These are phyloP conservation scores for Grigorovia transvaalensis DNA, from an alignment of 805 yeast genomes.

Conservation along the genomic window DNA sequence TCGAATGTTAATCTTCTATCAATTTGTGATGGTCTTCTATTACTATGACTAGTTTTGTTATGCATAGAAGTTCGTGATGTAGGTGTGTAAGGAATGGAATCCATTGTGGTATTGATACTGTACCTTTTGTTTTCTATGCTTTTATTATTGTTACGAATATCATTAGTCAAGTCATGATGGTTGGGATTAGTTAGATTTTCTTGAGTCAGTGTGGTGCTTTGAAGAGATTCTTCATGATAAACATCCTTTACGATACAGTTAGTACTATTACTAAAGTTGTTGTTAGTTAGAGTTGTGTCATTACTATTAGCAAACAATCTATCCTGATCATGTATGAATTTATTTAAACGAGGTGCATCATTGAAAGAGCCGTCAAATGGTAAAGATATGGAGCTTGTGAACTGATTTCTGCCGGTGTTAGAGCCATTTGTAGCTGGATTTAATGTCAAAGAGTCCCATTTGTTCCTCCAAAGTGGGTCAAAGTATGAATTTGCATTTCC, in stretches of 20 bases:
- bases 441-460: background rate
- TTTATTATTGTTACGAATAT: background rate
- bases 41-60: background rate
- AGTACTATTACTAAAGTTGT: background rate
- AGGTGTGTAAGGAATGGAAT: background rate
- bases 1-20: constrained; percentile 1
- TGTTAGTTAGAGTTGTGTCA: background rate
- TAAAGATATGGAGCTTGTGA: background rate
- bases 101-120: background rate
- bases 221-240: too few species aligned
- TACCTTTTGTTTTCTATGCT: background rate
- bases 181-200: background rate
- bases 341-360: background rate
- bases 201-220: background rate
- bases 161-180: background rate
- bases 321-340: background rate
- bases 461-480: background rate
- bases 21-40: background rate
- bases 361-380: background rate
- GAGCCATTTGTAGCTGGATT: background rate
- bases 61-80: background rate
- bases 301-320: background rate
- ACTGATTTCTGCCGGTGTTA: background rate
- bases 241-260: background rate
- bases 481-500: background rate